Conservation (phyloP, 2,329 filamentous ascomycete genomes). For the Graphium sp. region DNA sequence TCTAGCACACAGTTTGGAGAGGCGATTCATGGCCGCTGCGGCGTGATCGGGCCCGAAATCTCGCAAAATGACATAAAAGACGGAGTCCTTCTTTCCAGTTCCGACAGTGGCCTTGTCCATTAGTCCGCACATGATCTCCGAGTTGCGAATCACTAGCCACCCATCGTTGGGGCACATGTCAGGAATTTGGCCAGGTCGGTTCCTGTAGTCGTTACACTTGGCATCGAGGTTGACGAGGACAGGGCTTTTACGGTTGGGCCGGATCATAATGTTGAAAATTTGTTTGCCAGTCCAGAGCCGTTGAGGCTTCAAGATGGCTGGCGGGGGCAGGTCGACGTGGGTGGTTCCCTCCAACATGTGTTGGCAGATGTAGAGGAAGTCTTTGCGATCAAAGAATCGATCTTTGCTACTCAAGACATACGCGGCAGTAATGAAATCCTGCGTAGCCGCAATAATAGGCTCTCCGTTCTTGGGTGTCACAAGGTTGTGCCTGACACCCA, state of each 20-base stretch:
- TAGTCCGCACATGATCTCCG: constrained; percentile 88
- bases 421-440: constrained; percentile 95
- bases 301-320: constrained; percentile 71
- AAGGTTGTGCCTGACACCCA: constrained; percentile 96
- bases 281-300: constrained; percentile 95
- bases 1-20: constrained; percentile 79
- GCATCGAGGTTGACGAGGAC: constrained; percentile 87
- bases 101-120: constrained; percentile 99
- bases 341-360: constrained; percentile 80
- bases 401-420: constrained; percentile 88
- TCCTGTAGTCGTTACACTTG: constrained; percentile 67
- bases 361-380: constrained; percentile 78
- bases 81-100: constrained; percentile 89
- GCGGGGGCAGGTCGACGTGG: constrained; percentile 70
- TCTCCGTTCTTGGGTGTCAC: constrained; percentile 95
- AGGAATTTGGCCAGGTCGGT: constrained; percentile 36
- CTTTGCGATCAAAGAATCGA: constrained; percentile 74
- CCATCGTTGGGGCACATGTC: constrained; percentile 77
- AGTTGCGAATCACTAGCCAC: constrained; percentile 88
- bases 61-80: constrained; percentile 92
- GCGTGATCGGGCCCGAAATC: constrained; percentile 87
- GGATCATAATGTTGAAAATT: constrained; percentile 80
- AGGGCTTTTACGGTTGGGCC: constrained; percentile 67
- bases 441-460: constrained; percentile 95
- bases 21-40: constrained; percentile 79